phyloP scores from a whole-genome alignment of 306 rosid genomes.

The Fragaria iinumae region DNA sequence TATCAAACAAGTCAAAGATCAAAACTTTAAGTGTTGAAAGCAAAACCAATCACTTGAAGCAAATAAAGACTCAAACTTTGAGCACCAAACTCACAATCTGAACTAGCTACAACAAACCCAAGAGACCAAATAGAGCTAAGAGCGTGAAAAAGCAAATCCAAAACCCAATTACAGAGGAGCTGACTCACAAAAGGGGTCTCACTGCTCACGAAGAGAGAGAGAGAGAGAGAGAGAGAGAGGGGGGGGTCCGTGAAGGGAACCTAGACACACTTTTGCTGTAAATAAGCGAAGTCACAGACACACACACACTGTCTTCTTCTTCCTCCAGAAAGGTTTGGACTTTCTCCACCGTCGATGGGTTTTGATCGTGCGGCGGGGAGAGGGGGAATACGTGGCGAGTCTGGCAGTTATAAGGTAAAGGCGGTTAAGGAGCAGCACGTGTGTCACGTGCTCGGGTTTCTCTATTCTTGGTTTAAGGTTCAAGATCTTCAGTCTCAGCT shows the following conservation, averaged over 20 bases:
- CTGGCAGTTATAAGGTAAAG: background rate
- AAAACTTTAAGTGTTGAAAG: conserved; percentile 1
- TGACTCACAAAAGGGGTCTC: background rate
- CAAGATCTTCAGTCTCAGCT: background rate
- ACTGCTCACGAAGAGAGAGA: background rate
- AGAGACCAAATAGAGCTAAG: background rate
- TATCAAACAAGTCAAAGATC: background rate
- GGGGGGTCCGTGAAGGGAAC: conserved; percentile 42
- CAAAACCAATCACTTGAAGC: background rate
- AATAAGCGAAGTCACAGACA: background rate
- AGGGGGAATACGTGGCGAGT: background rate
- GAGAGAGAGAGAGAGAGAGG: background rate
- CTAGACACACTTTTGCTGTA: conserved; percentile 23
- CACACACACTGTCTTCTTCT: background rate
- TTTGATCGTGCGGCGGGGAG: background rate
- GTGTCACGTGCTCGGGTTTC: background rate
- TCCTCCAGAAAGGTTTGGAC: background rate
- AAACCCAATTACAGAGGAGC: background rate
- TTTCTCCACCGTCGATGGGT: conserved; percentile 2
- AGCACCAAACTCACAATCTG: background rate
- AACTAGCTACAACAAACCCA: background rate
- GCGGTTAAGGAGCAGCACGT: conserved; percentile 8
- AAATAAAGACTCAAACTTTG: background rate
- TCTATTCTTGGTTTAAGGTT: background rate
- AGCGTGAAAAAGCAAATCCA: background rate